phyloP scores from a whole-genome alignment of 2,329 filamentous ascomycete genomes.

The Chrysosporium queenslandicum region DNA sequence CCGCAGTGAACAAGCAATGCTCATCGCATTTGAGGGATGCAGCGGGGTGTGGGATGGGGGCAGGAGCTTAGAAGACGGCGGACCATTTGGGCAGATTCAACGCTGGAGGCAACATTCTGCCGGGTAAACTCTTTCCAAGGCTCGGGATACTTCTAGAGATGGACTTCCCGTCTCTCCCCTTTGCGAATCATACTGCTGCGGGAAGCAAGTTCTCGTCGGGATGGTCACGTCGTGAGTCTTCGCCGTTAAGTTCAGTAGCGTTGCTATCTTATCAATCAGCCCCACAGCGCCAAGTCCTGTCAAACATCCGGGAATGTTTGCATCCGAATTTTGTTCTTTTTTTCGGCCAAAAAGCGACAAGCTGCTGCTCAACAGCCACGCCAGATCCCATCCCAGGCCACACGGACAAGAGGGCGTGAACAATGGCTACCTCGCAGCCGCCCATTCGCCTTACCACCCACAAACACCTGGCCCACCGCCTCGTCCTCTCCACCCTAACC shows the following conservation, averaged over 20 bases:
- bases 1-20: too few relatives aligned
- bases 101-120: constrained; percentile 30
- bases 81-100: constrained; percentile 41
- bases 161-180: too few relatives aligned
- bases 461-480: constrained; percentile 68
- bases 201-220: too few relatives aligned
- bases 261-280: constrained; percentile 13
- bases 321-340: neutral
- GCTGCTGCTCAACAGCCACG: neutral
- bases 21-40: too few relatives aligned
- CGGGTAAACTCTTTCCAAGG: too few relatives aligned
- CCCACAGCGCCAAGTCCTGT: neutral
- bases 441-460: constrained; percentile 72
- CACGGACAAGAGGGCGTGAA: neutral
- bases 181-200: too few relatives aligned
- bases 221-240: too few relatives aligned
- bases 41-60: neutral
- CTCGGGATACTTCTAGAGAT: neutral
- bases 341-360: neutral
- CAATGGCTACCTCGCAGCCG: constrained; percentile 38
- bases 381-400: neutral
- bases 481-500: constrained; percentile 83
- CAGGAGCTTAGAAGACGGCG: neutral
- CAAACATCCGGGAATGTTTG: too few relatives aligned
- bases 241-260: too few relatives aligned